A percentile compares a stretch with the other conserved stretches of the same genome.
Conservation (phyloP, 495 filamentous ascomycete species). For the Tuber microsphaerosporum region DNA sequence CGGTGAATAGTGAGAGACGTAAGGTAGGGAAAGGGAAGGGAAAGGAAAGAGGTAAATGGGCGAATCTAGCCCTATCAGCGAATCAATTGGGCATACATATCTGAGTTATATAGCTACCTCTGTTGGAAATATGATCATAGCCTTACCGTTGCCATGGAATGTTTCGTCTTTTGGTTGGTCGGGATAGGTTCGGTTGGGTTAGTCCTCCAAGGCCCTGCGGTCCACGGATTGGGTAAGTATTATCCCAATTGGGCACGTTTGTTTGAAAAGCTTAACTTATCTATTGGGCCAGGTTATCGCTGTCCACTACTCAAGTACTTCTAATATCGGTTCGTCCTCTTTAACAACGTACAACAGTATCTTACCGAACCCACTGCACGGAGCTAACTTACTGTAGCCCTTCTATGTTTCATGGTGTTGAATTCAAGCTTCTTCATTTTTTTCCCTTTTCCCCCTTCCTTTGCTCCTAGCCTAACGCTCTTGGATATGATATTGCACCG, state of each 20-base stretch:
- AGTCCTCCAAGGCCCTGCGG: not conserved
- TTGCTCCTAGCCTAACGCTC: not conserved
- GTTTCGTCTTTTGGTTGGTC: not conserved
- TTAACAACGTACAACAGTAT: not conserved
- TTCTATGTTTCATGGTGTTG: not conserved
- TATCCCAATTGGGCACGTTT: not conserved
- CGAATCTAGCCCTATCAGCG: not conserved
- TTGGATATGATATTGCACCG: not conserved
- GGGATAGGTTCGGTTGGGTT: not conserved
- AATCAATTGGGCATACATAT: not conserved
- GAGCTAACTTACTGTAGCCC: not conserved
- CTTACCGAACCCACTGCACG: not conserved
- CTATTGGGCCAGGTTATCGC: not conserved
- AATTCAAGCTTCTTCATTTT: not conserved
- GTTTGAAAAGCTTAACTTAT: not conserved
- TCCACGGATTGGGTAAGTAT: not conserved
- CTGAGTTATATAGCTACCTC: not conserved
- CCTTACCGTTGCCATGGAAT: not conserved
- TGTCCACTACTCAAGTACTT: not conserved
- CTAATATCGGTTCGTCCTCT: not conserved
- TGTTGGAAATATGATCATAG: not conserved
- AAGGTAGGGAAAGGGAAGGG: not conserved
- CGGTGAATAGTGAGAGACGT: not conserved
- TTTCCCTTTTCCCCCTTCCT: not conserved
- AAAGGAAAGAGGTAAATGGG: not conserved